phyloP scores from a whole-genome alignment of 1,284 basidiomycete genomes.

The Athelia sp. region DNA sequence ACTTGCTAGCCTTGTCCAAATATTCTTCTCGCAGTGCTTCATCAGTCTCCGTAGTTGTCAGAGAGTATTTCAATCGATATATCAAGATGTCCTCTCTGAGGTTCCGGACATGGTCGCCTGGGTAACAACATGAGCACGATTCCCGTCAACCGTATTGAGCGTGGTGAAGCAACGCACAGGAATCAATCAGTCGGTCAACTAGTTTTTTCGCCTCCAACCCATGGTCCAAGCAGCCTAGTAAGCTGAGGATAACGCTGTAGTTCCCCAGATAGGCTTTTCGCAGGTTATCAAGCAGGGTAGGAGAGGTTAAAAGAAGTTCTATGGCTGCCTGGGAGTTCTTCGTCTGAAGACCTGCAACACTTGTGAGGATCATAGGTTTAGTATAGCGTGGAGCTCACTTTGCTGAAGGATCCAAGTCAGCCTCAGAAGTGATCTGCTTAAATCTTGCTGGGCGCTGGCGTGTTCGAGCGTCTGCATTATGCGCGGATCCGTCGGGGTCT shows the following conservation, averaged over 20 bases:
- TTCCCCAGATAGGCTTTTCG: slow-evolving; percentile 86
- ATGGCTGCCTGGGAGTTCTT: slow-evolving; percentile 72
- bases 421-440: slow-evolving; percentile 77
- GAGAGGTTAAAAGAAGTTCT: slow-evolving; percentile 77
- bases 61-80: slow-evolving; percentile 80
- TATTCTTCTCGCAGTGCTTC: slow-evolving; percentile 56
- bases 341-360: slow-evolving; percentile 44
- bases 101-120: slow-evolving; percentile 85
- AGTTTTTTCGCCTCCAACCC: slow-evolving; percentile 80
- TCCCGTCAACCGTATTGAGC: too few relatives aligned
- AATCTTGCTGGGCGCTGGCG: slow-evolving; percentile 79
- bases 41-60: slow-evolving; percentile 59
- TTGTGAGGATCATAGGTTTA: slow-evolving; percentile 5
- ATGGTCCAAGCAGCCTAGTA: slow-evolving; percentile 85
- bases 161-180: slow-evolving; percentile 53
- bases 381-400: slow-evolving; percentile 36
- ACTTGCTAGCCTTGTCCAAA: slow-evolving; percentile 60
- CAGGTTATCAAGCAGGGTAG: slow-evolving; percentile 77
- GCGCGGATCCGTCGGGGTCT: slow-evolving; percentile 46
- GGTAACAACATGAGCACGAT: too few relatives aligned
- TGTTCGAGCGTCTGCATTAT: slow-evolving; percentile 66
- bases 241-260: slow-evolving; percentile 84
- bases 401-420: slow-evolving; percentile 84
- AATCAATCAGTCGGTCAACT: slow-evolving; percentile 86
- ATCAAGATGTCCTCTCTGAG: slow-evolving; percentile 85